These are phyloP conservation scores for Pichia sorboxylosa DNA, from an alignment of 1,139 yeast species.

Conservation along the genomic window DNA sequence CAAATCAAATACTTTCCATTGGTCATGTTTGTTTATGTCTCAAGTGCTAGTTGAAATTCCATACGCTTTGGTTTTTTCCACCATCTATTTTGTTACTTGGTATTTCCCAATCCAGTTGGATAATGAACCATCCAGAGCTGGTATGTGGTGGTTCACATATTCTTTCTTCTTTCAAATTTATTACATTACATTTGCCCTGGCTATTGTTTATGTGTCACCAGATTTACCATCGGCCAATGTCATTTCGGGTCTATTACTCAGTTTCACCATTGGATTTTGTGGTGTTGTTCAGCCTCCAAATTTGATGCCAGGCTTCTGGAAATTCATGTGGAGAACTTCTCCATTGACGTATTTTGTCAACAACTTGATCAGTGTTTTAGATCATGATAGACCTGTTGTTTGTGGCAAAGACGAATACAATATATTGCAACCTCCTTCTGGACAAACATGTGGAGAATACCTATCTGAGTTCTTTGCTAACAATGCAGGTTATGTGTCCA, in stretches of 20 bases:
- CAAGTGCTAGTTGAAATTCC: constrained; percentile 46
- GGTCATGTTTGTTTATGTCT: constrained; percentile 44
- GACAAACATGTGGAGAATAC: constrained; percentile 44
- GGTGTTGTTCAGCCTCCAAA: constrained; percentile 50
- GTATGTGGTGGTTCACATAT: constrained; percentile 40
- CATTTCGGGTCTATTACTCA: constrained; percentile 38
- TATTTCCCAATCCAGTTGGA: constrained; percentile 48
- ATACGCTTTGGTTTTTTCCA: constrained; percentile 38
- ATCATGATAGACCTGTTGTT: constrained; percentile 41
- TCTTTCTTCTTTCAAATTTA: constrained; percentile 44
- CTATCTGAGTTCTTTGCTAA: constrained; percentile 26
- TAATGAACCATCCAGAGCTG: constrained; percentile 34
- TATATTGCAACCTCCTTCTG: constrained; percentile 42
- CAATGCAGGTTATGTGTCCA: constrained; percentile 40
- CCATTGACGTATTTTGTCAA: constrained; percentile 59
- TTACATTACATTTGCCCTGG: constrained; percentile 40
- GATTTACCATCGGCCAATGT: constrained; percentile 51
- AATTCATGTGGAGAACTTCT: constrained; percentile 56
- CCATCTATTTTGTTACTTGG: constrained; percentile 39
- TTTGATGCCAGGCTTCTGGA: constrained; percentile 57
- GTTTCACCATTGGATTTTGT: constrained; percentile 44
- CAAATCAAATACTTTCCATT: constrained; percentile 53
- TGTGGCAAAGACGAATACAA: constrained; percentile 43
- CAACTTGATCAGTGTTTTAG: constrained; percentile 37
- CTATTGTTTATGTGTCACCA: constrained; percentile 44